Evolutionary conservation across 1,139 yeast species (phyloP).

Genomic region (Blastobotrys serpentis): DNA sequence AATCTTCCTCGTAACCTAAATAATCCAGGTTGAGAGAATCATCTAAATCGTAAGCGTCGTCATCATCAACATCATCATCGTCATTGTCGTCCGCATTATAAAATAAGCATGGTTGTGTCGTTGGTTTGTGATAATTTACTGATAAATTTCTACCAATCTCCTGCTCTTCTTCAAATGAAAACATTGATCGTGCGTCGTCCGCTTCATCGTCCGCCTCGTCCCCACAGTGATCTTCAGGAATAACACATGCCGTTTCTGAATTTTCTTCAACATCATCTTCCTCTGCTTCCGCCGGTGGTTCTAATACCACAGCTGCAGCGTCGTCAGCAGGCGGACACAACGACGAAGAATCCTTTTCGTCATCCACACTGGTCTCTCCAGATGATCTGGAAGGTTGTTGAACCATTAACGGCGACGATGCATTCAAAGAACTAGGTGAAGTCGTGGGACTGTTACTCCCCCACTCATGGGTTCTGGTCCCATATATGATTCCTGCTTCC

Average conservation of each 20-base stretch:
- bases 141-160: slow-evolving; percentile 32
- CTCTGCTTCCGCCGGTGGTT: background rate
- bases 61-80: slow-evolving; percentile 18
- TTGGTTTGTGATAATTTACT: slow-evolving; percentile 34
- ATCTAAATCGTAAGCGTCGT: slow-evolving; percentile 24
- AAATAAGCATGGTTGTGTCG: background rate
- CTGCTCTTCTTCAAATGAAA: slow-evolving; percentile 34
- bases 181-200: slow-evolving; percentile 29
- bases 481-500: slow-evolving; percentile 37
- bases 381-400: slow-evolving; percentile 3
- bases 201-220: slow-evolving; percentile 12
- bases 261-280: background rate
- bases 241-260: background rate
- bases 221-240: background rate
- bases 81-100: background rate
- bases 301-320: slow-evolving; percentile 7
- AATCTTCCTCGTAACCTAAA: slow-evolving; percentile 17
- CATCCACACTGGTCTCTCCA: background rate
- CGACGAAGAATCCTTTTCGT: background rate
- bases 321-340: background rate
- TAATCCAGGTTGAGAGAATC: slow-evolving; percentile 18
- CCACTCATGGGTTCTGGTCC: slow-evolving; percentile 39
- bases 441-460: slow-evolving; percentile 19
- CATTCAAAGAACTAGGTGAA: background rate
- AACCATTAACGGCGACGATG: slow-evolving; percentile 1